Evolutionary conservation across 495 filamentous ascomycete genomes (phyloP), one percentile per base, ranked within the genome.

Genomic region (Astrothelium subdiscretum): DNA sequence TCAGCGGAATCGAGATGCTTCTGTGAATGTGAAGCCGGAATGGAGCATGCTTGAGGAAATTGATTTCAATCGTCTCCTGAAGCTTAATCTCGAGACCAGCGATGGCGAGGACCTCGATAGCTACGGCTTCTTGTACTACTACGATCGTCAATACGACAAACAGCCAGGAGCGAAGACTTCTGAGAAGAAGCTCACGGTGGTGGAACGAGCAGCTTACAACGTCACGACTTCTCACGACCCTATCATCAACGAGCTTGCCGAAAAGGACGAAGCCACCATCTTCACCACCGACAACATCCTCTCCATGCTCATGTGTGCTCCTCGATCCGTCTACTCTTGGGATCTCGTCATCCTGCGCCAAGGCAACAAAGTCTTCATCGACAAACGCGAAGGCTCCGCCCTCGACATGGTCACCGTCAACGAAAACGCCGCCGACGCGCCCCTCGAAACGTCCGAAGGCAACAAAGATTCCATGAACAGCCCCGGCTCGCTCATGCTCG

Each of bases 351-450:
- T 98, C 65, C 76, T 87, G 59, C 83, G 87, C 68, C 88, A 92
- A 72, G 90, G 88, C 72, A 88, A 91, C 85, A 97, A 97, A 82
- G 82, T 98, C 75, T 98, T 88, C 83, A 87, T 98, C 66, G 94
- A 98, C 82, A 98, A 98, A 84, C 89, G 94, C 61, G 91, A 96
- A 61, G 89, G 88, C 62, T 87, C 90, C 40, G 87, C 86, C 15
- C 80, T 98, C n/a, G 94, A 98, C 77, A 88, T 96, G 81, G 91
- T 97, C 48, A 95, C 90, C 0, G 94, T 97, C 68, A 98, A 98
- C 78, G 94, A 98, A 78, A 98, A 98, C 74, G 94, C 94, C n/a
- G 87, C 88, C 44, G 94, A 98, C 70, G 91, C 95, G 11, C 94
- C 94, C 18, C 78, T 97, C 43, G 94, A 98, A 73, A 79, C 87